phyloP scores from a whole-genome alignment of 2,329 filamentous ascomycete species.

The Chalara sp. region DNA sequence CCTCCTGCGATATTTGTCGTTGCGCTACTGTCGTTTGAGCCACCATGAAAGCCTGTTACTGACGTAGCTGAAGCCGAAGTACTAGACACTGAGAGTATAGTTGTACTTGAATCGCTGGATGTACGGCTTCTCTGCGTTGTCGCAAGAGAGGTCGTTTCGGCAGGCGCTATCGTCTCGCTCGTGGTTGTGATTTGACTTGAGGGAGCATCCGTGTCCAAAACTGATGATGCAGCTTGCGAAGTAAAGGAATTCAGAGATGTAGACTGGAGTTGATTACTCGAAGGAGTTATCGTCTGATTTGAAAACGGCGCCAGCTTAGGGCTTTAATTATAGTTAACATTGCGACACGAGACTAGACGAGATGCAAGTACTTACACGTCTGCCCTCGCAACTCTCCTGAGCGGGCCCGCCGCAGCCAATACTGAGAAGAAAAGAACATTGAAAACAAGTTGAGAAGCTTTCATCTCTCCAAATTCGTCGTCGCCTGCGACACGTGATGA shows the following conservation, averaged over 20 bases:
- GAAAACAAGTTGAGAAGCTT: not conserved
- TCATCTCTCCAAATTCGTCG: not conserved
- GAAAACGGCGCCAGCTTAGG: not conserved
- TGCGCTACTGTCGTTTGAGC: no score
- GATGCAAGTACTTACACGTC: not conserved
- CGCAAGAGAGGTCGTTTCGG: no score
- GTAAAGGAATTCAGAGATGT: not conserved
- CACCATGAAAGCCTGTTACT: no score
- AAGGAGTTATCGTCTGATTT: not conserved
- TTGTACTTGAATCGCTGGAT: no score
- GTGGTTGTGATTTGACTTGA: no score
- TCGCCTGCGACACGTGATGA: not conserved
- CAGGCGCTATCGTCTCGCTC: no score
- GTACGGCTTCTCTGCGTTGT: no score
- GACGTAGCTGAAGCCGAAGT: no score
- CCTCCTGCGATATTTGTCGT: no score
- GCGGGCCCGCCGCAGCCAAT: conserved; percentile 1
- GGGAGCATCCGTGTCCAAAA: not conserved
- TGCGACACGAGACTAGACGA: not conserved
- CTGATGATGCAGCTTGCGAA: not conserved
- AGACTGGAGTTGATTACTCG: not conserved
- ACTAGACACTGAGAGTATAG: no score
- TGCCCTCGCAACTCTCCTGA: not conserved
- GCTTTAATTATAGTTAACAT: not conserved
- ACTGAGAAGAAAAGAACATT: not conserved